Evolutionary conservation across 305 asterid species (phyloP).

Genomic region (Andrographis paniculata): DNA sequence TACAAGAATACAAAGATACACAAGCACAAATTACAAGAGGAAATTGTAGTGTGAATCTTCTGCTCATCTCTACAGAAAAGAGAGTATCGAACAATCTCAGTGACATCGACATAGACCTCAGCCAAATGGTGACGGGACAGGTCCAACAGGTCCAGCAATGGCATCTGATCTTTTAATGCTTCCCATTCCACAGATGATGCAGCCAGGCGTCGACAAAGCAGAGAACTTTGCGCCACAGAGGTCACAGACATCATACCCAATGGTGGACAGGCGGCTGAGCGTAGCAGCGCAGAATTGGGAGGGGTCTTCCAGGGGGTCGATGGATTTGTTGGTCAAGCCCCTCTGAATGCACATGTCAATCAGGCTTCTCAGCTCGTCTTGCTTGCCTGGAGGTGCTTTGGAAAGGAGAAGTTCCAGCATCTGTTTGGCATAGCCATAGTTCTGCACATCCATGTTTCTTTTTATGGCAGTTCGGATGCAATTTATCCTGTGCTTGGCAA

Average conservation of each 20-base stretch:
- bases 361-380: constrained; percentile 93
- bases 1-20: too few relatives aligned
- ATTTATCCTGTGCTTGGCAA: constrained; percentile 92
- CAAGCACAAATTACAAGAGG: too few relatives aligned
- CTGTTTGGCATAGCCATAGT: constrained; percentile 83
- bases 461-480: constrained; percentile 94
- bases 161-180: constrained; percentile 98
- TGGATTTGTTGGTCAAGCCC: constrained; percentile 86
- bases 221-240: constrained; percentile 98
- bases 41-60: too few relatives aligned
- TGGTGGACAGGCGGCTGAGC: constrained; percentile 91
- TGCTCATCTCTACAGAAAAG: too few relatives aligned
- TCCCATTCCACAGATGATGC: constrained; percentile 99
- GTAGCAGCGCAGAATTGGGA: constrained; percentile 98
- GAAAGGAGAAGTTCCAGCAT: constrained; percentile 93
- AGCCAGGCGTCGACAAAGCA: constrained; percentile 85
- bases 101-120: too few relatives aligned
- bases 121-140: constrained; percentile 96
- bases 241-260: constrained; percentile 95
- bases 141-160: constrained; percentile 80
- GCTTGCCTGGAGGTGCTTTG: constrained; percentile 94
- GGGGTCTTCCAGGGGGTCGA: constrained; percentile 94
- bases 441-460: constrained; percentile 97
- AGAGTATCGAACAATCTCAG: too few relatives aligned
- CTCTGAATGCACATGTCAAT: constrained; percentile 88